A percentile compares a stretch with the other conserved stretches of the same genome.
These are phyloP conservation scores for Decorospora gaudefroyi DNA, from an alignment of 2,329 filamentous ascomycete genomes.

Conservation along the genomic window DNA sequence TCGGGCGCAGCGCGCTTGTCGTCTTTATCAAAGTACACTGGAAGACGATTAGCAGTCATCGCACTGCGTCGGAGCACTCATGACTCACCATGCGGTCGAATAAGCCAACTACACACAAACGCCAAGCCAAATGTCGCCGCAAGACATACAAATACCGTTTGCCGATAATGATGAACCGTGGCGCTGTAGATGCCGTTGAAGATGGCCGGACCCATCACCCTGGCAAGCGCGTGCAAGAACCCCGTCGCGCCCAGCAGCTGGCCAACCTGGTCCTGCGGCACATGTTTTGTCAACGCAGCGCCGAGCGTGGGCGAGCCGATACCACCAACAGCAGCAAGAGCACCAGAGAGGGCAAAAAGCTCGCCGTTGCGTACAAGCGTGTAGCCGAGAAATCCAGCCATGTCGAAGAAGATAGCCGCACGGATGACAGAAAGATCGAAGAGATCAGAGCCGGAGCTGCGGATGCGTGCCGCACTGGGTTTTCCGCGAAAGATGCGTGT, in stretches of 20 bases:
- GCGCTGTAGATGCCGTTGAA: slow-evolving; percentile 86
- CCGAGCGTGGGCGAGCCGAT: slow-evolving; percentile 85
- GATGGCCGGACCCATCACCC: slow-evolving; percentile 76
- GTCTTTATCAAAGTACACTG: slow-evolving; percentile 19
- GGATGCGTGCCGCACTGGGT: slow-evolving; percentile 44
- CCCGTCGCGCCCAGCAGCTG: slow-evolving; percentile 88
- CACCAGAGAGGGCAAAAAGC: slow-evolving; percentile 72
- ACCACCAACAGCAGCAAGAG: slow-evolving; percentile 76
- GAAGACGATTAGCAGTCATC: not conserved
- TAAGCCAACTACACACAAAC: slow-evolving; percentile 68
- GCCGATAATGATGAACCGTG: slow-evolving; percentile 77
- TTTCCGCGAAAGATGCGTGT: slow-evolving; percentile 74
- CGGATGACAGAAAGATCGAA: slow-evolving; percentile 81
- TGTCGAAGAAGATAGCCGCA: slow-evolving; percentile 73
- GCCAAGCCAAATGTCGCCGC: slow-evolving; percentile 67
- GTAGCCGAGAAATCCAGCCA: slow-evolving; percentile 76
- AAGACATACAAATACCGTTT: slow-evolving; percentile 81
- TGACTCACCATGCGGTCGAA: slow-evolving; percentile 73
- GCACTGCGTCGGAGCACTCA: too few relatives aligned
- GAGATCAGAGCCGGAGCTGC: slow-evolving; percentile 67
- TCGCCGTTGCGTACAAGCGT: slow-evolving; percentile 64
- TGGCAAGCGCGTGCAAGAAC: slow-evolving; percentile 78
- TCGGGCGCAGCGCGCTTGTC: slow-evolving; percentile 5
- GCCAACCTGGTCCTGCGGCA: slow-evolving; percentile 79
- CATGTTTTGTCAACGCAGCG: slow-evolving; percentile 85